phyloP scores from a whole-genome alignment of 345 rosid species.

The Linum trigynum region DNA sequence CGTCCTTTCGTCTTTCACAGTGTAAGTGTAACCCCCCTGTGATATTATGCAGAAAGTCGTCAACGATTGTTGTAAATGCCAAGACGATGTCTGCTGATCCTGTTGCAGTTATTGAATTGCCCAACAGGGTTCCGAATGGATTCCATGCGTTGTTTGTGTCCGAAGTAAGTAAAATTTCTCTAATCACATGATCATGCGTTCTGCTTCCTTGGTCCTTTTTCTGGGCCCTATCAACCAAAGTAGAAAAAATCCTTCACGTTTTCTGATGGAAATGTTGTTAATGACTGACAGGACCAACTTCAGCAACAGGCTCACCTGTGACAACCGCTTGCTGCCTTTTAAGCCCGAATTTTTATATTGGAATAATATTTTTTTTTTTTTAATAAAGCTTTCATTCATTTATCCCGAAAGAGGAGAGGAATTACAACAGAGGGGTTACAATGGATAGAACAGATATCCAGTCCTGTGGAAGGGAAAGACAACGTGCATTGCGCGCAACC shows the following conservation, averaged over 20 bases:
- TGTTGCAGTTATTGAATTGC: constrained; percentile 84
- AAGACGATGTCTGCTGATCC: constrained; percentile 89
- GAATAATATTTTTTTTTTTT: too few species aligned
- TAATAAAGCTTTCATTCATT: too few species aligned
- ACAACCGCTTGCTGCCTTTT: background rate
- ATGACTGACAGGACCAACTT: constrained; percentile 61
- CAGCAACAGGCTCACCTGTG: constrained; percentile 41
- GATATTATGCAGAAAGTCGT: constrained; percentile 54
- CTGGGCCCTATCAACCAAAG: too few species aligned
- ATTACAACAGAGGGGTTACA: too few species aligned
- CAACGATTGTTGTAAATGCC: constrained; percentile 71
- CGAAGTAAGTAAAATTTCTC: constrained; percentile 39
- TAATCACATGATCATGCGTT: background rate
- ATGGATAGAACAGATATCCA: too few species aligned
- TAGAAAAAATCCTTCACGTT: background rate
- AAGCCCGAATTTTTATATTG: too few species aligned
- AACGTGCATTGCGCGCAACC: too few species aligned
- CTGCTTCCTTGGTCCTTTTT: too few species aligned
- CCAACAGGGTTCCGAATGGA: constrained; percentile 82
- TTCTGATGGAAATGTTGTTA: background rate
- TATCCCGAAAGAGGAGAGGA: too few species aligned
- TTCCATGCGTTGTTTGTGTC: constrained; percentile 87
- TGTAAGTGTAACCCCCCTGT: background rate
- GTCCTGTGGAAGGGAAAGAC: too few species aligned
- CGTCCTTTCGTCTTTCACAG: background rate